Evolutionary conservation across 768 basidiomycete genomes (phyloP).

Genomic region (Lepiota venenata): DNA sequence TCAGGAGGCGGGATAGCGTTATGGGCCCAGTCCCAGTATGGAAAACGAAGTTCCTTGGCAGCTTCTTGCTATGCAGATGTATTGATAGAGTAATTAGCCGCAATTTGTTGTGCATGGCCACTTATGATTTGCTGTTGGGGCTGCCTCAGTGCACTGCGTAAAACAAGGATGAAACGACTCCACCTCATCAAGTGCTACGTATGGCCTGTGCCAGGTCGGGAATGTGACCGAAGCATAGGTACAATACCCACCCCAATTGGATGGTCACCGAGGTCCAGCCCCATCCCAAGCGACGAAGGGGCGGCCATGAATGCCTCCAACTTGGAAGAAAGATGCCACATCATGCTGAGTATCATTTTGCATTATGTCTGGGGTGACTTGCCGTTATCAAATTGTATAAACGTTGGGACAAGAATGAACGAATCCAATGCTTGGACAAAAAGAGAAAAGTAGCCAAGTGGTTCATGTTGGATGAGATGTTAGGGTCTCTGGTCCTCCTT

Average conservation of each 20-base stretch:
- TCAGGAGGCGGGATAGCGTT: conserved; percentile 36
- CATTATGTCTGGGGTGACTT: not conserved
- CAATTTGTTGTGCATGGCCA: conserved; percentile 34
- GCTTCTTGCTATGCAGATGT: conserved; percentile 16
- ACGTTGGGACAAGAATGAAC: conserved; percentile 12
- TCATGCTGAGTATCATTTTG: not conserved
- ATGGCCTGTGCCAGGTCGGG: conserved; percentile 56
- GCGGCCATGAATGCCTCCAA: conserved; percentile 48
- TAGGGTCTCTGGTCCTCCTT: too few species aligned
- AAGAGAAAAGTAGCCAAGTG: conserved; percentile 33
- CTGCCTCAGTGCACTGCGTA: not conserved
- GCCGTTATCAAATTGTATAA: not conserved
- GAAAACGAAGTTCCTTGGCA: conserved; percentile 35
- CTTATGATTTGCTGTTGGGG: conserved; percentile 44
- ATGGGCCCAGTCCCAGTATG: conserved; percentile 54
- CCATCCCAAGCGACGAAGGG: conserved; percentile 42
- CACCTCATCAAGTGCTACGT: conserved; percentile 49
- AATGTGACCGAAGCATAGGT: conserved; percentile 50
- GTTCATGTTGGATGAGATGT: too few species aligned
- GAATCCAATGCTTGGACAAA: conserved; percentile 48
- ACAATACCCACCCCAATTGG: conserved; percentile 44
- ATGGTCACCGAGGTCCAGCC: conserved; percentile 19
- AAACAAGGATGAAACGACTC: not conserved
- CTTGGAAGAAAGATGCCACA: conserved; percentile 35
- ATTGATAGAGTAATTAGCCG: conserved; percentile 30